Conservation (phyloP, 306 rosid species). For the Medicago arabica region DNA sequence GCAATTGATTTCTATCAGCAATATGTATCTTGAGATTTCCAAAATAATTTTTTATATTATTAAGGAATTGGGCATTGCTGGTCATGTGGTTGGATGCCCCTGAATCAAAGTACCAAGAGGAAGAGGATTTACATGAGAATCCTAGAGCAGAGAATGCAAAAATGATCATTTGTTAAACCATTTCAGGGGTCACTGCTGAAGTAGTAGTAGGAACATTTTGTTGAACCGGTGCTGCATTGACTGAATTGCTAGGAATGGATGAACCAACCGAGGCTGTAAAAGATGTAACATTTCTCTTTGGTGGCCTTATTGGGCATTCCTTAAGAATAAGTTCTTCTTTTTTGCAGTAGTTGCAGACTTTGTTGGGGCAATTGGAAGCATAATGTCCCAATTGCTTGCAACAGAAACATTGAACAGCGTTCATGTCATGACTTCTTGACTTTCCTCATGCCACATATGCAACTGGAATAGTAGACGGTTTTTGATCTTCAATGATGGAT, state of each 20-base stretch:
- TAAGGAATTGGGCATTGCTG: neutral
- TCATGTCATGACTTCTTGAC: neutral
- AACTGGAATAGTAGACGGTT: neutral
- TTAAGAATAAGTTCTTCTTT: neutral
- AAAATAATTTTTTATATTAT: too few species aligned
- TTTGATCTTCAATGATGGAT: neutral
- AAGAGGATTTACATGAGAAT: neutral
- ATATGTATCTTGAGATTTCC: neutral
- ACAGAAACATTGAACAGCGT: neutral
- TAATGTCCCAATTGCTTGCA: conserved; percentile 2
- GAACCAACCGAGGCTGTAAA: too few species aligned
- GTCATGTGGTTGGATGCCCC: conserved; percentile 5
- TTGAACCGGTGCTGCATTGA: neutral
- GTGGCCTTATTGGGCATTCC: neutral
- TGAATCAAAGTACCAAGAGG: neutral
- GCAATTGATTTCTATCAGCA: neutral
- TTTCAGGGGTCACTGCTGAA: neutral
- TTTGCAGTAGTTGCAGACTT: conserved; percentile 8
- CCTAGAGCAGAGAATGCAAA: neutral
- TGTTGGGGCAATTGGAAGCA: neutral
- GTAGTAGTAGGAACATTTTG: neutral
- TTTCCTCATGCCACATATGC: neutral
- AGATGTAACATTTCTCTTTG: neutral
- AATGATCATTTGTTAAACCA: conserved; percentile 15
- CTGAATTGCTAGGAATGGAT: too few species aligned